Evolutionary conservation across 202 grass and related monocot species (phyloP), one percentile per base, ranked within the genome.

Genomic region (Setaria italica): DNA sequence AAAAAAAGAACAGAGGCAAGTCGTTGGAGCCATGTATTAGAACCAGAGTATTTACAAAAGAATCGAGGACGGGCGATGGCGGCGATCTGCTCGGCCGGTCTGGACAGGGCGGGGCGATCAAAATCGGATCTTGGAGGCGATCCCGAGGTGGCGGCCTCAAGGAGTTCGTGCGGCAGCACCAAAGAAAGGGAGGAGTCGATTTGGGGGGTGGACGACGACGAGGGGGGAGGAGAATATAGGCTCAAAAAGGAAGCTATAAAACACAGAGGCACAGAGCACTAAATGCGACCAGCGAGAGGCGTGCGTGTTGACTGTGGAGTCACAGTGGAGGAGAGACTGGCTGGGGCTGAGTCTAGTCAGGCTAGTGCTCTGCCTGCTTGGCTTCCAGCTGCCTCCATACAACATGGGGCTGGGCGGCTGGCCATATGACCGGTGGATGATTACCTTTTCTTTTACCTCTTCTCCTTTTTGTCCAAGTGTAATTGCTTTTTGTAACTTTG

Each of bases 401-500:
- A 30, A 41, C 20, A 46, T 19, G 60, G 71, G 60, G 4, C 11
- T 32, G 60, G 59, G 25, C 25, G 25, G 59, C 25, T 32, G 21
- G 60, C 29, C 9, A 43, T 57, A 37, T 48, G 64, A n/a, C 12
- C 32, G 41, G 57, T 53, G 45, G 67, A 65, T 77, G 14, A 16
- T 62, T 42, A 78, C 43, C 7, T 78, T 83, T 77, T 17, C 9
- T 43, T 75, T 76, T 65, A 55, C 46, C 25, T 33, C 17, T 15
- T 30, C 20, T 30, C 13, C 46, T 30, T 84, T 84, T 54, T 10
- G 30, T 50, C 20, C 81, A 10, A 79, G 68, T 89, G 76, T 73
- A 34, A 21, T 39, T 89, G 81, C 80, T 80, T 88, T 80, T 7
- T 53, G 67, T 67, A 79, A 66, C 50, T 84, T 89, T 60, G 14